Conservation (phyloP, 257 asterid species). For the Nicotiana attenuata region DNA sequence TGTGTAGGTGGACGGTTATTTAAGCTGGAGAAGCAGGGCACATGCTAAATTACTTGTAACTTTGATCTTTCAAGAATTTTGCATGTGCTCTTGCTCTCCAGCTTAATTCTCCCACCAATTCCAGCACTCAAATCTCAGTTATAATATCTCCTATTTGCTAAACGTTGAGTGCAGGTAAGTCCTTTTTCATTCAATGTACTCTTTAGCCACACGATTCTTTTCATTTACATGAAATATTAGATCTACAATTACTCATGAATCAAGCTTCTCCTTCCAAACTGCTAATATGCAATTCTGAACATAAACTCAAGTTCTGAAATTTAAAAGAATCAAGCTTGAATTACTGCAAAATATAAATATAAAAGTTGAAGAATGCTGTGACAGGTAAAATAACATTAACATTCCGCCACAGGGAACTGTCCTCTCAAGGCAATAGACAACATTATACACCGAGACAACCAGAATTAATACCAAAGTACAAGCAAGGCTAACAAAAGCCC, state of each 20-base stretch:
- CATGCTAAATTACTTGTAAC: slow-evolving; percentile 14
- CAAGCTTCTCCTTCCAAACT: neutral
- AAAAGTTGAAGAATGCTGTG: slow-evolving; percentile 2
- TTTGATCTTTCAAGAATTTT: neutral
- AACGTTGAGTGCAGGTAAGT: neutral
- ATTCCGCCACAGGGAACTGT: slow-evolving; percentile 5
- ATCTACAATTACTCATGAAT: neutral
- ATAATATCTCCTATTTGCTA: neutral
- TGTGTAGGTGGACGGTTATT: neutral
- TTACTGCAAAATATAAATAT: neutral
- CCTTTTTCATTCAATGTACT: neutral
- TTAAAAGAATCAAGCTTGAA: neutral
- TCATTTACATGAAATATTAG: neutral
- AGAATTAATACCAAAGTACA: neutral
- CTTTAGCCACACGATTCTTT: neutral
- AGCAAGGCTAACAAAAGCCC: neutral
- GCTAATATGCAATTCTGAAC: neutral
- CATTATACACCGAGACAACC: neutral
- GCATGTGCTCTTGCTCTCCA: slow-evolving; percentile 25
- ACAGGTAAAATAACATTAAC: slow-evolving; percentile 2
- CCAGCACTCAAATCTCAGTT: neutral
- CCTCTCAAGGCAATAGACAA: slow-evolving; percentile 11
- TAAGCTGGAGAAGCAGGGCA: slow-evolving; percentile 34
- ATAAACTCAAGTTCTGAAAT: neutral
- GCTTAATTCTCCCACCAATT: slow-evolving; percentile 6